A percentile compares a stretch with the other conserved stretches of the same genome.
Evolutionary conservation across 768 basidiomycete species (phyloP).

Genomic region (Leccinum disarticulatum): DNA sequence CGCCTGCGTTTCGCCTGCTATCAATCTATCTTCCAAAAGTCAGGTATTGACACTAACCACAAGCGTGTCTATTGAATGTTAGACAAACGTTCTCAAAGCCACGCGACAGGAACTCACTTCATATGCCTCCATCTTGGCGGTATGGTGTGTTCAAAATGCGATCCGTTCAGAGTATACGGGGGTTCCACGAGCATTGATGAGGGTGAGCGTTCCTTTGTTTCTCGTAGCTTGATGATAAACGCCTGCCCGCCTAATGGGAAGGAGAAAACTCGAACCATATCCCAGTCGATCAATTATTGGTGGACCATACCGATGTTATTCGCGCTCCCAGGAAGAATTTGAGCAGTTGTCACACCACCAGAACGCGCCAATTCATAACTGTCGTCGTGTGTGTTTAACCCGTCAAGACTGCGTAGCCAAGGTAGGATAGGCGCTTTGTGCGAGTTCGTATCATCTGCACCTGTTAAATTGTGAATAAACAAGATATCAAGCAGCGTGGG

Average conservation of each 20-base stretch:
- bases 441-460: slow-evolving; percentile 59
- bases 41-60: slow-evolving; percentile 34
- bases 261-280: background rate
- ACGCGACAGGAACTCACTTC: slow-evolving; percentile 19
- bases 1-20: slow-evolving; percentile 17
- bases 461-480: slow-evolving; percentile 20
- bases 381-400: slow-evolving; percentile 45
- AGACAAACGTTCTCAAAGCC: background rate
- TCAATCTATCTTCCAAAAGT: background rate
- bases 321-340: slow-evolving; percentile 49
- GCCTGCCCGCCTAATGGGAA: slow-evolving; percentile 44
- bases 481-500: background rate
- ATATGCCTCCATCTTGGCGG: slow-evolving; percentile 30
- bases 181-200: slow-evolving; percentile 50
- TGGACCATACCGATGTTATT: slow-evolving; percentile 20
- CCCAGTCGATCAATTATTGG: background rate
- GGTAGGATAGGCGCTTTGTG: slow-evolving; percentile 59
- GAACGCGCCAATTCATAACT: slow-evolving; percentile 41
- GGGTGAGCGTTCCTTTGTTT: slow-evolving; percentile 46
- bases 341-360: slow-evolving; percentile 48
- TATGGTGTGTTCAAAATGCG: slow-evolving; percentile 16
- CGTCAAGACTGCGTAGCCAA: slow-evolving; percentile 52
- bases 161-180: slow-evolving; percentile 41
- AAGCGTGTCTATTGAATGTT: slow-evolving; percentile 35
- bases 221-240: slow-evolving; percentile 50